Base-by-base conservation (phyloP, 2,329 filamentous ascomycete genomes). In the Trichoderma endophyticum region DNA sequence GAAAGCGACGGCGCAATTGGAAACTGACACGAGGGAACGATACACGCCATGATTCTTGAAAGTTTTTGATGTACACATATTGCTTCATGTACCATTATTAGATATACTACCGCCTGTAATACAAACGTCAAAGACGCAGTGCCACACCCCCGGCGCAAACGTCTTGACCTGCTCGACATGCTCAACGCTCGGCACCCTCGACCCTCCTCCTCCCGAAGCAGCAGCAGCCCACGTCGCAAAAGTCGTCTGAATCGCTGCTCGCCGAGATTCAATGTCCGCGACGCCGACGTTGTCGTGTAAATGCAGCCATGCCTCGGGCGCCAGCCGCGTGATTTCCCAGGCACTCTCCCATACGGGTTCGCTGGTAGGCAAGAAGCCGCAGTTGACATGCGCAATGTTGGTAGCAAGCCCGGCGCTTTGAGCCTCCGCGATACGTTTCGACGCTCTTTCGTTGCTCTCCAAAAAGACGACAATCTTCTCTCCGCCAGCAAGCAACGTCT, bases 91-190 rank as follows among this genome's bases (percentile, higher is more conserved):
- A 71, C 68, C 32, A 72, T 75, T 69, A 74, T 73, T 78, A 78
- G 74, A 76, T 75, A 59, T 61, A 69, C 34, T 60, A 69, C 56
- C 30, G 30, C 67, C 75, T 78, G 76, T 83, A 81, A 87, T 81
- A 78, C 83, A 84, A 24, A 91, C 82, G 80, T 92, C 90, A 80
- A 91, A 92, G 71, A 92, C 90, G 75, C 88, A 90, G 81, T 92
- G 90, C 89, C 89, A 91, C 8, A 92, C 89, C 0, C 86, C 88
- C 32, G 90, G 90, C 75, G 90, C 90, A 83, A 89, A 92, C 65
- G 89, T 91, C 84, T 92, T 92, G 78, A 92, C 90, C 75, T 85
- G 82, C 81, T 92, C 89, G 51, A 90, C 86, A 80, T 91, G 87
- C 74, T 87, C 85, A 43, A 87, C 84, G 28, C 75, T 77, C 14